A percentile compares a stretch with the other conserved stretches of the same genome.
phyloP scores from a whole-genome alignment of 2,329 filamentous ascomycete genomes.

The Phymatotrichopsis omnivora region DNA sequence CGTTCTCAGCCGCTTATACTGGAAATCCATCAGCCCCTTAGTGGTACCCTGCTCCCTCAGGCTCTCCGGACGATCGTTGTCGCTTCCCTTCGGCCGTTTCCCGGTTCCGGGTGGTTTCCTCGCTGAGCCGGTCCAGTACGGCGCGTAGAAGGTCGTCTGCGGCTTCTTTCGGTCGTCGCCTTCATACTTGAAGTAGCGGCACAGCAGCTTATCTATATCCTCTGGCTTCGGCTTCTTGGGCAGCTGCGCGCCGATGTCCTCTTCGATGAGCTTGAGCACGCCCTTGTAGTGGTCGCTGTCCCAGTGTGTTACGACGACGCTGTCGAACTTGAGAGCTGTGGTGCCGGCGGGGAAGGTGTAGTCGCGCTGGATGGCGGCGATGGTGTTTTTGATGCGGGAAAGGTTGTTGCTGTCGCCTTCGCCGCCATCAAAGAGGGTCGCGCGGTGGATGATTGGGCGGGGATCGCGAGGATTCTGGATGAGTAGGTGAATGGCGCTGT shows the following conservation, averaged over 20 bases:
- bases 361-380: neutral
- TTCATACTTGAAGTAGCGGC: constrained; percentile 3
- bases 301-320: constrained; percentile 22
- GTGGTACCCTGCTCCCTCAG: no score
- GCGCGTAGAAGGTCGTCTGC: neutral
- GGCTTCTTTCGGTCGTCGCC: neutral
- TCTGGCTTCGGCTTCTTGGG: neutral
- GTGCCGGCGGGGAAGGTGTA: constrained; percentile 1
- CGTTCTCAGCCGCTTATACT: neutral
- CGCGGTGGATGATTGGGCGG: neutral
- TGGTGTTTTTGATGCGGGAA: neutral
- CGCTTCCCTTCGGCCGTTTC: neutral
- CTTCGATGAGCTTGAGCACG: neutral
- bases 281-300: constrained; percentile 20
- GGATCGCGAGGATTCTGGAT: neutral
- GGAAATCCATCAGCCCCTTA: neutral
- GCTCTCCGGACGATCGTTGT: neutral
- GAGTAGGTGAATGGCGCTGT: constrained; percentile 21
- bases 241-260: neutral
- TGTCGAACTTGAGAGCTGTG: constrained; percentile 8
- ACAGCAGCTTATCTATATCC: neutral
- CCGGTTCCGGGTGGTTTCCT: neutral
- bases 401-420: neutral
- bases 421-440: constrained; percentile 20
- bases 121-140: neutral